A percentile compares a stretch with the other conserved stretches of the same genome.
These are phyloP conservation scores for Albophoma yamanashiensis DNA, from an alignment of 2,329 filamentous ascomycete species.

Conservation along the genomic window DNA sequence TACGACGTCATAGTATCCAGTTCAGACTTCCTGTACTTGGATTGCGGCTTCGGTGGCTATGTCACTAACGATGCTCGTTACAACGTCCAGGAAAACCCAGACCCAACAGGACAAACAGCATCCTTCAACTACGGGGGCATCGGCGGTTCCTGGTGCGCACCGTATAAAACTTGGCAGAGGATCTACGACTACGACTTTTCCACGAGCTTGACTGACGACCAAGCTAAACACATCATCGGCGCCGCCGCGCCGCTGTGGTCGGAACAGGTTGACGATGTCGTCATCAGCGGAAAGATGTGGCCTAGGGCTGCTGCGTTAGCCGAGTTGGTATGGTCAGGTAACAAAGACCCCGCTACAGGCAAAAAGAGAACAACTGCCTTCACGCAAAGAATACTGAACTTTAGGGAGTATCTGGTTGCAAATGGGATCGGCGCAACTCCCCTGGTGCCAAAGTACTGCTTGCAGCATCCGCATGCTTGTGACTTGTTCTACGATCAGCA, in stretches of 20 bases:
- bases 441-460: constrained; percentile 46
- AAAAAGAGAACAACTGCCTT: constrained; percentile 23
- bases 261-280: constrained; percentile 43
- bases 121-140: constrained; percentile 44
- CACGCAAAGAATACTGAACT: constrained; percentile 47
- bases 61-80: constrained; percentile 45
- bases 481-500: constrained; percentile 43
- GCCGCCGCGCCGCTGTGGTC: constrained; percentile 40
- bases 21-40: constrained; percentile 44
- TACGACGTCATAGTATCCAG: constrained; percentile 47
- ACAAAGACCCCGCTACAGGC: constrained; percentile 32
- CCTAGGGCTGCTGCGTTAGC: constrained; percentile 44
- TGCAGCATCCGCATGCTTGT: constrained; percentile 46
- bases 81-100: constrained; percentile 40
- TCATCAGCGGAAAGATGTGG: constrained; percentile 41
- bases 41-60: constrained; percentile 43
- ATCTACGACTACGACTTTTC: constrained; percentile 50
- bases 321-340: constrained; percentile 45
- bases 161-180: constrained; percentile 50
- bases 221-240: constrained; percentile 39
- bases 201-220: constrained; percentile 29
- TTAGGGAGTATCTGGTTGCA: constrained; percentile 47
- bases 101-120: constrained; percentile 18
- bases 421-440: constrained; percentile 38
- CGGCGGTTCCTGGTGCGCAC: constrained; percentile 46